Evolutionary conservation across 768 basidiomycete genomes (phyloP).

Genomic region (Tylopilus intermedius): DNA sequence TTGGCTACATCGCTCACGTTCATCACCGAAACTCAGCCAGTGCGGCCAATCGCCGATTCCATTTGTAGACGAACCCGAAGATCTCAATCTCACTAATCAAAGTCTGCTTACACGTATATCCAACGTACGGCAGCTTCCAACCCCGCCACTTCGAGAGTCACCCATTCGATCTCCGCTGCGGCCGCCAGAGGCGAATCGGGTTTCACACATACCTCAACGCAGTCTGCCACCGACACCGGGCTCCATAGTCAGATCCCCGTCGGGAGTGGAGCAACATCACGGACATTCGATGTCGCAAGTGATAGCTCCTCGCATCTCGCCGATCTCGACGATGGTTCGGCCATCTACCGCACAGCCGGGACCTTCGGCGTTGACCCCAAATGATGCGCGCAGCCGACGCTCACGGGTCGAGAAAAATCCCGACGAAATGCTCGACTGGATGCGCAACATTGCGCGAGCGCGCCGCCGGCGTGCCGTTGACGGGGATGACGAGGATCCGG

Average conservation of each 20-base stretch:
- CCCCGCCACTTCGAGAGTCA: slow-evolving; percentile 26
- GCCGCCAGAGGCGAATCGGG: slow-evolving; percentile 15
- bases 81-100: slow-evolving; percentile 3
- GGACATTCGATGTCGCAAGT: slow-evolving; percentile 21
- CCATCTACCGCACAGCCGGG: slow-evolving; percentile 18
- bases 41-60: slow-evolving; percentile 11
- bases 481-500: slow-evolving; percentile 33
- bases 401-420: slow-evolving; percentile 28
- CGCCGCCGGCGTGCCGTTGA: slow-evolving; percentile 29
- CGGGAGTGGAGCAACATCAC: slow-evolving; percentile 16
- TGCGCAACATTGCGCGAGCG: slow-evolving; percentile 22
- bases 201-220: slow-evolving; percentile 31
- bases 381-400: slow-evolving; percentile 14
- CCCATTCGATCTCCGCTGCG: slow-evolving; percentile 13
- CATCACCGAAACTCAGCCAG: slow-evolving; percentile 32
- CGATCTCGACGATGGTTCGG: background rate
- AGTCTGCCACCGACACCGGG: slow-evolving; percentile 41
- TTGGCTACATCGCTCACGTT: slow-evolving; percentile 32
- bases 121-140: slow-evolving; percentile 30
- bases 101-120: slow-evolving; percentile 19
- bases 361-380: slow-evolving; percentile 8
- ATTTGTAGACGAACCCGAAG: slow-evolving; percentile 17
- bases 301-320: background rate
- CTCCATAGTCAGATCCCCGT: slow-evolving; percentile 13
- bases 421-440: slow-evolving; percentile 24